Evolutionary conservation across 2,329 filamentous ascomycete species (phyloP), one percentile per base, ranked within the genome.

Genomic region (Aspergillus sp.): DNA sequence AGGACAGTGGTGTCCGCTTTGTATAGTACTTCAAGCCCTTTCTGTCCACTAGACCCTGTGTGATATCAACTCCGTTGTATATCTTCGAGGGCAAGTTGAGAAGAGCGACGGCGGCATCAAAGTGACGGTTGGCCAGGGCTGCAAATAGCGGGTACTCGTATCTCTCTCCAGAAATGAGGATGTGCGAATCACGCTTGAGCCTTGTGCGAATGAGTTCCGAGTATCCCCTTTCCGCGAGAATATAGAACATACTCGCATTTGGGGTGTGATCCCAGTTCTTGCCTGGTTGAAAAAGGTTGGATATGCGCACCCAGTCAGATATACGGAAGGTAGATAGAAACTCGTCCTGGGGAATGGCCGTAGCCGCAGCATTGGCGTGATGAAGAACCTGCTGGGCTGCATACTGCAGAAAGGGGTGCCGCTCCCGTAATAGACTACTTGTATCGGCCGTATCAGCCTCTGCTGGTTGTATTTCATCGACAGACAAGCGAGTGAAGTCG

Each of bases 331-430:
- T 49, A 4, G 27, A n/a, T 9, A 73, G 6, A 44, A 70, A 70
- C 0, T 58, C 46, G 1, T 56, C 33, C 52, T 71, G 70, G 8
- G 59, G 17, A 31, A 64, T 40, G 7, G 15, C 56, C 19, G 55
- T 44, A 5, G 57, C 65, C 6, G 68, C 68, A 39, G 61, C 51
- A n/a, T 72, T 55, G 12, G 69, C 64, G 56, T 74, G 70, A 41
- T 68, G 62, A 23, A 73, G 61, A 3, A 73, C 51, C 60, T 68
- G 15, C 1, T 58, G 55, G 24, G 19, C 56, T 4, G 70, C 68
- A 59, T 73, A 74, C 43, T 66, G 43, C 6, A 84, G 66, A 48
- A 85, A 82, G 1, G 59, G 59, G 35, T 49, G 61, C 7, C 52
- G 24, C 1, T 52, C n/a, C 35, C 8, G 48, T n/a, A 49, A 21